phyloP scores from a whole-genome alignment of 2,329 filamentous ascomycete species.

The Clarireedia homoeocarpa region DNA sequence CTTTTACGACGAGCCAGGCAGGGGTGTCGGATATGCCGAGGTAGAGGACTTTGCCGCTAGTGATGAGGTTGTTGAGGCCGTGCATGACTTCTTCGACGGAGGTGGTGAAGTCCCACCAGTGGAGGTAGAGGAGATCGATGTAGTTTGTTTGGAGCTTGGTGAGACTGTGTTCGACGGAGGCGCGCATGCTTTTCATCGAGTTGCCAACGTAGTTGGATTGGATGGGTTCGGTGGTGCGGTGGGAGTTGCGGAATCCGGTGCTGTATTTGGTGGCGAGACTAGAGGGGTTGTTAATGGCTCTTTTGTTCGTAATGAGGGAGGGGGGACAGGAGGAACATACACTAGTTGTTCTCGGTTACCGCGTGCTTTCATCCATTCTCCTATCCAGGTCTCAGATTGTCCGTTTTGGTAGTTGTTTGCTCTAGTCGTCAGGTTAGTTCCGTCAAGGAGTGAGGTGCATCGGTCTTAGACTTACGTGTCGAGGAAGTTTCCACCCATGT shows the following conservation, averaged over 20 bases:
- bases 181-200: conserved; percentile 50
- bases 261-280: conserved; percentile 53
- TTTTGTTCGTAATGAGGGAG: no score
- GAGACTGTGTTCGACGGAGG: conserved; percentile 48
- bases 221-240: conserved; percentile 25
- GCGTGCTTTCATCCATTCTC: conserved; percentile 61
- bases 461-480: conserved; percentile 38
- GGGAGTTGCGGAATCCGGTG: conserved; percentile 25
- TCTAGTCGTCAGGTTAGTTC: no score
- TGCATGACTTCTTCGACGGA: conserved; percentile 63
- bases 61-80: conserved; percentile 52
- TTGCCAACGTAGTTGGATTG: conserved; percentile 47
- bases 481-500: conserved; percentile 60
- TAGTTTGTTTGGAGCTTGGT: conserved; percentile 59
- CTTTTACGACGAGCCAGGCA: conserved; percentile 60
- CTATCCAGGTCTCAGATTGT: conserved; percentile 57
- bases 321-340: no score
- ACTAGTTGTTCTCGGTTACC: conserved; percentile 57
- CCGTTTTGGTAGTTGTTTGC: conserved; percentile 57
- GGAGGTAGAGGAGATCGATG: conserved; percentile 58
- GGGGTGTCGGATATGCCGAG: conserved; percentile 62
- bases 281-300: no score
- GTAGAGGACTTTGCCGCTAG: conserved; percentile 57
- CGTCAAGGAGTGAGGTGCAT: no score
- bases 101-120: conserved; percentile 63